Evolutionary conservation across 495 filamentous ascomycete genomes (phyloP), one percentile per base, ranked within the genome.

Genomic region (Aspergillus haitiensis): DNA sequence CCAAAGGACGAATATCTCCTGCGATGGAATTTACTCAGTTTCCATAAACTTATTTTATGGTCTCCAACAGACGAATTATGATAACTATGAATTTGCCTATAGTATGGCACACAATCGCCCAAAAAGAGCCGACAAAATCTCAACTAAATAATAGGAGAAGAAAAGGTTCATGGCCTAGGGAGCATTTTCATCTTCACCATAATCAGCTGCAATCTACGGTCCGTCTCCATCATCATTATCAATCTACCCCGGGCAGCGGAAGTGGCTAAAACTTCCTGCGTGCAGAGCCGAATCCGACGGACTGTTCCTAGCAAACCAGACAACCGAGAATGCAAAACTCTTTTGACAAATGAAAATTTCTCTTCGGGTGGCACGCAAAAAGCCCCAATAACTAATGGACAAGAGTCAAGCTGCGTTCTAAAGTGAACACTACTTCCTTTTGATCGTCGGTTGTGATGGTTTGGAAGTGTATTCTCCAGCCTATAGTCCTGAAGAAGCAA

Each of bases 221-320:
- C 69, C n/a, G 74, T 75, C 54, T 75, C 73, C 62, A 68, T 67
- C 10, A 77, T 73, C 74, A 78, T 76, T 1, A 69, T 52, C 48
- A 72, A 36, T 36, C 64, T 64, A 5, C 74, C 72, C 5, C 62
- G 55, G 0, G 66, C 65, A 1, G 71, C 61, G 0, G 66, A 60
- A 2, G 57, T 57, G 13, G 66, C 37, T 21, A 69, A 18, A 32
- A 68, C 52, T 31, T 72, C 61, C 54, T 73, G 69, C 54, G 67
- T 67, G 45, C 68, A 73, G 13, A 57, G 35, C 5, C 64, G 65
- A 44, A 74, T 71, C 8, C 64, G 66, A 9, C 70, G 63, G 21
- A 75, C 59, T 2, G 67, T 69, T 13, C 60, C 39, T 6, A 71
- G 56, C 47, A 77, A 56, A 21, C 63, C 67, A 6, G 63, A 67